phyloP scores from a whole-genome alignment of 331 rosid species.

The Dryas integrifolia region DNA sequence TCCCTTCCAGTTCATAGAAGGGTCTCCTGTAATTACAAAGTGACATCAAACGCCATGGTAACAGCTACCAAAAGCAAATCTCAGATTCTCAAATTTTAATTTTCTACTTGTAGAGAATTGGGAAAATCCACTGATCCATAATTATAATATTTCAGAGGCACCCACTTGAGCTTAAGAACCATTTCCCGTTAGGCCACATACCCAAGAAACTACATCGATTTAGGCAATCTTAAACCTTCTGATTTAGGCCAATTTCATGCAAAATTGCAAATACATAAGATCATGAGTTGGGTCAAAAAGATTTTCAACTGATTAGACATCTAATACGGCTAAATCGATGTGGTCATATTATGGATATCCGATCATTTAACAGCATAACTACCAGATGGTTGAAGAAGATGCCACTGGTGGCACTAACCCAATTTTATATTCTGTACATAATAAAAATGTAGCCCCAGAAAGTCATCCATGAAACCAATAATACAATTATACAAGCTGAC shows the following conservation, averaged over 20 bases:
- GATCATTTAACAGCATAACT: neutral
- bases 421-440: neutral
- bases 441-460: neutral
- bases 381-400: neutral
- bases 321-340: neutral
- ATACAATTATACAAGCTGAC: slow-evolving; percentile 10
- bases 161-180: neutral
- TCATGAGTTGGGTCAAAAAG: neutral
- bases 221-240: neutral
- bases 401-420: neutral
- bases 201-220: neutral
- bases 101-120: neutral
- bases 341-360: neutral
- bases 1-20: slow-evolving; percentile 32
- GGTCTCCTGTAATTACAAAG: slow-evolving; percentile 35
- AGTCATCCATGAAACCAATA: neutral
- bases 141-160: no score
- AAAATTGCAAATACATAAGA: neutral
- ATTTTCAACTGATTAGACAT: neutral
- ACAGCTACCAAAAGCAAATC: neutral
- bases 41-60: slow-evolving; percentile 3
- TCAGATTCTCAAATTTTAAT: neutral
- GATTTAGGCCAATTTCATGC: neutral
- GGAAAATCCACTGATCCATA: neutral
- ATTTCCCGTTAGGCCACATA: neutral